Evolutionary conservation across 371 early-diverging fungal species (phyloP).

Genomic region (Apophysomyces elegans): DNA sequence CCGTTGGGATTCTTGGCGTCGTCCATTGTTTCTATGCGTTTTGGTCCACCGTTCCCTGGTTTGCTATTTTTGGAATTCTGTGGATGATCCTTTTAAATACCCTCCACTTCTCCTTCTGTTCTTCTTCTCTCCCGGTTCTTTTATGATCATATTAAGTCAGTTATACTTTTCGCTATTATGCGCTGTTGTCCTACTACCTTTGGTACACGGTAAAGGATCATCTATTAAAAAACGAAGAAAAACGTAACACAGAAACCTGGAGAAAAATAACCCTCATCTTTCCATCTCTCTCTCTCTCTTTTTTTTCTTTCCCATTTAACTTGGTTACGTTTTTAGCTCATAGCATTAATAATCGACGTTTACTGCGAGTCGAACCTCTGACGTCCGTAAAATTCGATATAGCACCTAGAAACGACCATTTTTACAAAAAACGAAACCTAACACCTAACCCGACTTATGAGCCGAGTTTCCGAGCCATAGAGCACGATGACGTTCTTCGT

Average conservation of each 20-base stretch:
- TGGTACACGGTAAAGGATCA: not conserved
- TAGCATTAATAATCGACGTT: constrained; percentile 33
- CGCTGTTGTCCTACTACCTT: not conserved
- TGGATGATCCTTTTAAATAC: constrained; percentile 7
- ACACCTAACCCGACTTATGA: constrained; percentile 35
- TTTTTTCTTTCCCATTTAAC: not conserved
- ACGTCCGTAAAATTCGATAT: constrained; percentile 34
- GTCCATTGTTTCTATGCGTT: too few relatives aligned
- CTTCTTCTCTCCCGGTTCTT: not conserved
- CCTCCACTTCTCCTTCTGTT: not conserved
- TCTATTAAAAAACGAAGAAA: not conserved
- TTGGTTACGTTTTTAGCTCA: constrained; percentile 20
- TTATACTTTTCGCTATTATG: constrained; percentile 2
- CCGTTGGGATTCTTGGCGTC: too few relatives aligned
- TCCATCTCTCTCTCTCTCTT: too few relatives aligned
- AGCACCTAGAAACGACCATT: constrained; percentile 38
- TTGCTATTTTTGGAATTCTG: constrained; percentile 8
- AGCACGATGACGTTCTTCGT: constrained; percentile 66
- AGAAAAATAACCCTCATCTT: too few relatives aligned
- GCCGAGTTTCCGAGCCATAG: constrained; percentile 33
- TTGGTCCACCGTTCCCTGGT: not conserved
- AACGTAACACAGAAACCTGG: not conserved
- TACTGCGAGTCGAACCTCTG: constrained; percentile 38
- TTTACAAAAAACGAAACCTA: constrained; percentile 42
- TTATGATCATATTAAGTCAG: not conserved